Conservation (phyloP, 495 filamentous ascomycete genomes). For the Penicillium samsonianum region DNA sequence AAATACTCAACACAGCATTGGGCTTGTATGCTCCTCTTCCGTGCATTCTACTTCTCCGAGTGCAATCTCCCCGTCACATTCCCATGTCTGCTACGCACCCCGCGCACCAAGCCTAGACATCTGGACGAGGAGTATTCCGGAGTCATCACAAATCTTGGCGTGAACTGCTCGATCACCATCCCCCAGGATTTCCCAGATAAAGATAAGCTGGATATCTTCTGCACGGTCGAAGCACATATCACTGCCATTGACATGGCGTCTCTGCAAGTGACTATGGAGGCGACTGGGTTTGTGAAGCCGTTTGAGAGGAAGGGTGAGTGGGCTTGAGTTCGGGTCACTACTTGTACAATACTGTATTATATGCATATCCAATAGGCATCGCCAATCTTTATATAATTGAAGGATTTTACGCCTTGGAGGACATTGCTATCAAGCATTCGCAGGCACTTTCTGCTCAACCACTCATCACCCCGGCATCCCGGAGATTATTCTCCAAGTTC, state of each 20-base stretch:
- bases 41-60: slow-evolving; percentile 74
- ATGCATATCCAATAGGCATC: slow-evolving; percentile 7
- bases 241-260: slow-evolving; percentile 55
- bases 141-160: slow-evolving; percentile 37
- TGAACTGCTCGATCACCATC: slow-evolving; percentile 32
- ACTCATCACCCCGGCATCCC: background rate
- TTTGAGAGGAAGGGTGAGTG: slow-evolving; percentile 42
- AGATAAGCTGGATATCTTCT: slow-evolving; percentile 41
- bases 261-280: slow-evolving; percentile 53
- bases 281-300: slow-evolving; percentile 44
- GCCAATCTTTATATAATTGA: slow-evolving; percentile 4
- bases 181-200: slow-evolving; percentile 31
- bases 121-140: slow-evolving; percentile 31
- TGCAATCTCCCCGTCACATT: slow-evolving; percentile 64
- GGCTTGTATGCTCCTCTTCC: slow-evolving; percentile 69
- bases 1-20: slow-evolving; percentile 54
- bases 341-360: slow-evolving; percentile 24
- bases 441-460: background rate
- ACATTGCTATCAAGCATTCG: background rate
- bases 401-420: background rate
- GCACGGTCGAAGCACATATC: slow-evolving; percentile 62
- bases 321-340: slow-evolving; percentile 21
- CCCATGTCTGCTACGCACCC: slow-evolving; percentile 49
- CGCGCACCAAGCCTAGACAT: slow-evolving; percentile 33
- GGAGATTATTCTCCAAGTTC: background rate